Conservation (phyloP, 176 grass and related monocot species). For the Cenchrus americanus region DNA sequence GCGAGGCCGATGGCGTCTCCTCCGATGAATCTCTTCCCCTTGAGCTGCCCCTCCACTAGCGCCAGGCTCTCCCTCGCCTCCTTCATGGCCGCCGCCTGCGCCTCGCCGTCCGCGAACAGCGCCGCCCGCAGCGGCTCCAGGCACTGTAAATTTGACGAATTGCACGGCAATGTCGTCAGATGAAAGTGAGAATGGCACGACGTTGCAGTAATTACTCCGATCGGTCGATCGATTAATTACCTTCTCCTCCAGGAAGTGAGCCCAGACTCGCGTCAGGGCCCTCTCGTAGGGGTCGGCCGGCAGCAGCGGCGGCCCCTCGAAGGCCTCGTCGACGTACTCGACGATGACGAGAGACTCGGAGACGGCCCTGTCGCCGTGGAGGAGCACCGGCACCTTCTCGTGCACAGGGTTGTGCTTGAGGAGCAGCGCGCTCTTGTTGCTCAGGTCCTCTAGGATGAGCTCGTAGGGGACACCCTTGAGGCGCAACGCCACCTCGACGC, state of each 20-base stretch:
- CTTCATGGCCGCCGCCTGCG: conserved; percentile 28
- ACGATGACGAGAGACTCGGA: conserved; percentile 49
- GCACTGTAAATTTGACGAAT: conserved; percentile 11
- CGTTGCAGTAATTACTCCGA: background rate
- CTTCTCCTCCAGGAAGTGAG: conserved; percentile 51
- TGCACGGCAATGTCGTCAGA: background rate
- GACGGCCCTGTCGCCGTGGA: conserved; percentile 36
- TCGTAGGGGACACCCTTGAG: conserved; percentile 54
- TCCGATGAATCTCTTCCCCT: conserved; percentile 56
- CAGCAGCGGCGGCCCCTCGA: conserved; percentile 6
- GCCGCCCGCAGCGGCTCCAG: conserved; percentile 4
- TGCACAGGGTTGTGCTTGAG: conserved; percentile 47
- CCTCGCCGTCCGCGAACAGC: conserved; percentile 49
- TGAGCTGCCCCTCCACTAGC: conserved; percentile 46
- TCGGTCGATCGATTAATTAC: conserved; percentile 3
- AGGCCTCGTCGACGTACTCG: conserved; percentile 58
- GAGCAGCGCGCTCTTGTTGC: conserved; percentile 55
- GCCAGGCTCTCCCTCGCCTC: conserved; percentile 41
- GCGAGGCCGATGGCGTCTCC: conserved; percentile 48
- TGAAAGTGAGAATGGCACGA: too few relatives aligned
- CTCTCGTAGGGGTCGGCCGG: conserved; percentile 31
- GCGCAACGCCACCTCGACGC: conserved; percentile 39
- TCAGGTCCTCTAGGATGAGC: conserved; percentile 36
- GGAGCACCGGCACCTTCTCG: conserved; percentile 52
- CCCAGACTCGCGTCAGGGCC: conserved; percentile 43